Evolutionary conservation across 1,139 yeast species (phyloP).

Genomic region (Protomyces inundatus): DNA sequence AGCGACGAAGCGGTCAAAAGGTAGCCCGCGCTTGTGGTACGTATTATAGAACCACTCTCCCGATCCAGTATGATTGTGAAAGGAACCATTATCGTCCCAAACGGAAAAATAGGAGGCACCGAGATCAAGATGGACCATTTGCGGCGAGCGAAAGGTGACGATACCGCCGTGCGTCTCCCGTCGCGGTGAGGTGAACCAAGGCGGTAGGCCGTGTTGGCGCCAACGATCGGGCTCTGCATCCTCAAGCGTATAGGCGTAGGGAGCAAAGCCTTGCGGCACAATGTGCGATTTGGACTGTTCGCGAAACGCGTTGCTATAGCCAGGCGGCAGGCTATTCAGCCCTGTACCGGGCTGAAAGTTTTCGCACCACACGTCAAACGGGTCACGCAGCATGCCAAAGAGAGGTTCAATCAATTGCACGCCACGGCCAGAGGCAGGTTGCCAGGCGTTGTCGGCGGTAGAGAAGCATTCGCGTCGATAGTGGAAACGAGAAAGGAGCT

Average conservation of each 20-base stretch:
- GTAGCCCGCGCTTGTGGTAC: slow-evolving; percentile 15
- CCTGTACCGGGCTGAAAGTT: background rate
- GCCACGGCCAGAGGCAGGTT: slow-evolving; percentile 8
- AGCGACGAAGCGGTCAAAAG: slow-evolving; percentile 15
- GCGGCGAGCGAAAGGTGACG: background rate
- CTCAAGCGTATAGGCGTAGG: slow-evolving; percentile 1
- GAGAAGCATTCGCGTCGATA: slow-evolving; percentile 12
- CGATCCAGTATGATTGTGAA: background rate
- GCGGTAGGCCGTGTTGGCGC: slow-evolving; percentile 16
- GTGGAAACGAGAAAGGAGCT: slow-evolving; percentile 13
- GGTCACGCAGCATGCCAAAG: slow-evolving; percentile 24
- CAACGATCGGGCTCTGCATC: background rate
- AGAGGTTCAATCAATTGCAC: slow-evolving; percentile 22
- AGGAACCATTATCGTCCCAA: background rate
- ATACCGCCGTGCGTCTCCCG: background rate
- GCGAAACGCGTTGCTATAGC: background rate
- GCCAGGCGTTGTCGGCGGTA: background rate
- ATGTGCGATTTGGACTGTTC: slow-evolving; percentile 12
- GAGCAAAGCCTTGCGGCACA: slow-evolving; percentile 19
- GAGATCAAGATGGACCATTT: slow-evolving; percentile 10
- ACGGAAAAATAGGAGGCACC: slow-evolving; percentile 18
- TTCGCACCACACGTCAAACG: slow-evolving; percentile 10
- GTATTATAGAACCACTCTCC: slow-evolving; percentile 15
- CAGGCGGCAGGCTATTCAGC: background rate
- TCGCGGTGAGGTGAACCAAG: slow-evolving; percentile 13